These are phyloP conservation scores for Diaporthe ilicicola DNA, from an alignment of 2,329 filamentous ascomycete genomes.

Conservation along the genomic window DNA sequence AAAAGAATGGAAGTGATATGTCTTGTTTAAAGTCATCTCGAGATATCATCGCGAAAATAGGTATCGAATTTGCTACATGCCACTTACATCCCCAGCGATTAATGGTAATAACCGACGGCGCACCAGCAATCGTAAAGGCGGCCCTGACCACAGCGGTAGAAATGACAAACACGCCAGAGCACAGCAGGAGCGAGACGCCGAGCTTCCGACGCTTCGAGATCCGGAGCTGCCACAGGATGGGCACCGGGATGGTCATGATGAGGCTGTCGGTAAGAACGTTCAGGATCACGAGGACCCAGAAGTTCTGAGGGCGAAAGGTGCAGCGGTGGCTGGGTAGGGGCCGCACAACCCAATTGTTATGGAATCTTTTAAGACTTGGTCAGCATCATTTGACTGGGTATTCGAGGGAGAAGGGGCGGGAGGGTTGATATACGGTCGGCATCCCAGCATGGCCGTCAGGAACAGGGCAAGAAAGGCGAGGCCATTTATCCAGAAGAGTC, in stretches of 20 bases:
- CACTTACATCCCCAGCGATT: conserved; percentile 34
- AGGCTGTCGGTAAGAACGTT: conserved; percentile 40
- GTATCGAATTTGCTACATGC: rapidly evolving
- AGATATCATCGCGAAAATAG: too few relatives aligned
- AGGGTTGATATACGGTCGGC: conserved; percentile 7
- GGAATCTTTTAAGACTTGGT: conserved; percentile 3
- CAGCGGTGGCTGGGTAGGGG: conserved; percentile 34
- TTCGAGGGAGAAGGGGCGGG: too few relatives aligned
- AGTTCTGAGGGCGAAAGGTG: conserved; percentile 28
- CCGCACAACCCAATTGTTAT: conserved; percentile 38
- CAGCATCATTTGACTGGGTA: background rate
- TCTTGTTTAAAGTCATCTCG: too few relatives aligned
- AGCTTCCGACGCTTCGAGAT: conserved; percentile 32
- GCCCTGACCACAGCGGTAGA: conserved; percentile 39
- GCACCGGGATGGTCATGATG: conserved; percentile 39
- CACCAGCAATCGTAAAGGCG: conserved; percentile 34
- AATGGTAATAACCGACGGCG: conserved; percentile 40
- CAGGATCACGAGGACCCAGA: conserved; percentile 34
- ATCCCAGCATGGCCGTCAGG: conserved; percentile 19
- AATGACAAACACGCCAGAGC: conserved; percentile 40
- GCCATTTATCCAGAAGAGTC: conserved; percentile 37
- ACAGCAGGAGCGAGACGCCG: conserved; percentile 36
- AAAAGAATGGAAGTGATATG: background rate
- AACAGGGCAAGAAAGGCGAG: conserved; percentile 34
- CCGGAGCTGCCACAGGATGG: conserved; percentile 38